Conservation (phyloP, 768 basidiomycete genomes). For the Pulveroboletus sp. region DNA sequence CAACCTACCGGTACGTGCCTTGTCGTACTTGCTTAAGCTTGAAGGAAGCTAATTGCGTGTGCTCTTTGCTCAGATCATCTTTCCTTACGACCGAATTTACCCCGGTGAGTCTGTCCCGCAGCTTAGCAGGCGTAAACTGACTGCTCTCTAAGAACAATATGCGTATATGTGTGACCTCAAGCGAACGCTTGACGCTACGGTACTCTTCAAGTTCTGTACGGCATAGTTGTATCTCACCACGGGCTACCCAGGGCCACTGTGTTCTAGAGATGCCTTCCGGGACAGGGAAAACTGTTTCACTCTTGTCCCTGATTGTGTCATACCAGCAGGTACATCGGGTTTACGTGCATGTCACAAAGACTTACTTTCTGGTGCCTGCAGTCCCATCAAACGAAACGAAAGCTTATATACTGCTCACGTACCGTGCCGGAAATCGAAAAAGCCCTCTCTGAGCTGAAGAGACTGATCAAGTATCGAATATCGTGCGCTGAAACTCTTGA, state of each 20-base stretch:
- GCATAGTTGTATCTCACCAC: not conserved
- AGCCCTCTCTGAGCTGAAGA: constrained; percentile 89
- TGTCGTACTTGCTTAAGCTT: not conserved
- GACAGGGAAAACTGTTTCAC: constrained; percentile 96
- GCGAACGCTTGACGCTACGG: constrained; percentile 90
- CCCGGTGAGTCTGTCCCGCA: constrained; percentile 55
- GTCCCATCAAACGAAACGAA: constrained; percentile 90
- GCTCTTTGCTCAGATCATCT: constrained; percentile 57
- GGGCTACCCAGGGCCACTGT: constrained; percentile 77
- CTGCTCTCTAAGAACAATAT: constrained; percentile 76
- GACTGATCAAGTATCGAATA: constrained; percentile 86
- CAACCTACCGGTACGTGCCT: constrained; percentile 60
- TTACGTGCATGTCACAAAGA: not conserved
- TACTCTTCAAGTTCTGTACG: constrained; percentile 30
- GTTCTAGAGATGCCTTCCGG: constrained; percentile 99
- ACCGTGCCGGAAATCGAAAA: constrained; percentile 99
- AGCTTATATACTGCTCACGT: constrained; percentile 97
- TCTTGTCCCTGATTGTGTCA: constrained; percentile 92
- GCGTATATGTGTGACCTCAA: constrained; percentile 99
- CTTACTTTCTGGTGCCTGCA: constrained; percentile 28
- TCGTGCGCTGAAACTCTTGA: constrained; percentile 68
- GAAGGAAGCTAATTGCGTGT: not conserved
- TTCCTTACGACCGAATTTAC: constrained; percentile 94
- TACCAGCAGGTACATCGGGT: constrained; percentile 77
- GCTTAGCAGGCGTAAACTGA: constrained; percentile 4